Conservation (phyloP, 2,329 filamentous ascomycete species). For the Trichoderma pleuroti region DNA sequence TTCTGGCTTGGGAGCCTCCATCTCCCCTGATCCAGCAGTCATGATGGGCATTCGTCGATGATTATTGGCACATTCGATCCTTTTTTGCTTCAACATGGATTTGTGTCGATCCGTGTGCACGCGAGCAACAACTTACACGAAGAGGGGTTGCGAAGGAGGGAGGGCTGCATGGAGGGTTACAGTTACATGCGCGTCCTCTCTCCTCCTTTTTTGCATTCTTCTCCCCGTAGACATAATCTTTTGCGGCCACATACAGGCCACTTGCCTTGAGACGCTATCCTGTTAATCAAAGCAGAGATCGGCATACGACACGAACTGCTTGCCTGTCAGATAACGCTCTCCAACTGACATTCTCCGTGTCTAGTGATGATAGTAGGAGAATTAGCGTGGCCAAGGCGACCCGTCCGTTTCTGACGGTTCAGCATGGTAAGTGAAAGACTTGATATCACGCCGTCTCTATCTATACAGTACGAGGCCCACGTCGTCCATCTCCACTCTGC, state of each 20-base stretch:
- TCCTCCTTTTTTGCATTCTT: not conserved
- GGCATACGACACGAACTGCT: not conserved
- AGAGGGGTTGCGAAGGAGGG: not conserved
- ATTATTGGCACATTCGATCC: not conserved
- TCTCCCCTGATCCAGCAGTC: not conserved
- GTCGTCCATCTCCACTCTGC: not conserved
- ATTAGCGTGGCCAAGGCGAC: not conserved
- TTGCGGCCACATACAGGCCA: not conserved
- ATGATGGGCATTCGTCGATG: not conserved
- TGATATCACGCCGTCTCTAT: not conserved
- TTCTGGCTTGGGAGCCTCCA: not conserved
- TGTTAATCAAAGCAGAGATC: not conserved
- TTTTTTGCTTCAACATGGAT: not conserved
- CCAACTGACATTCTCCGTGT: not conserved
- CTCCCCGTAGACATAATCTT: not conserved
- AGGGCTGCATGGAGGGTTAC: conserved; percentile 8
- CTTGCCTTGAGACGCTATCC: not conserved
- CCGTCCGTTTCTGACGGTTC: not conserved
- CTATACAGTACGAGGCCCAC: not conserved
- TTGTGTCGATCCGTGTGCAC: not conserved
- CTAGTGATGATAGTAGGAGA: not conserved
- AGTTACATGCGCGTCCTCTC: conserved; percentile 10
- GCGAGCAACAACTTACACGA: not conserved
- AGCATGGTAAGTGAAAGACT: not conserved
- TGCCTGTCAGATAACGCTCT: not conserved